Percentiles rank a stretch among this genome's conserved stretches.
phyloP scores from a whole-genome alignment of 768 basidiomycete species.

The Kwoniella mangroviensis region DNA sequence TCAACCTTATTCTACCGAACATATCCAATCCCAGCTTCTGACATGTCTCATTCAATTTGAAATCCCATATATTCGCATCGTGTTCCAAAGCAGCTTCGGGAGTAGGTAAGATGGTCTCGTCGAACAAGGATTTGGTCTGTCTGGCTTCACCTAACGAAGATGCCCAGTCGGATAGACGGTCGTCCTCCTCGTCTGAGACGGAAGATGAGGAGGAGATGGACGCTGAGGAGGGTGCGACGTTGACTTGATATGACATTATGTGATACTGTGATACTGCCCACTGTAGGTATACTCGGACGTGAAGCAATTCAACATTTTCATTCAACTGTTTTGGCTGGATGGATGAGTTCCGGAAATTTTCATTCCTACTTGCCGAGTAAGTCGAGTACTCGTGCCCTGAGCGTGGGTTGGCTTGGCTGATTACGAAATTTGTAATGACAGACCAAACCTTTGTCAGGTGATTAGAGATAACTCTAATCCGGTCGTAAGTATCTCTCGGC shows the following conservation, averaged over 20 bases:
- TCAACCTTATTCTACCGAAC: slow-evolving; percentile 75
- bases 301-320: background rate
- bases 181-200: slow-evolving; percentile 31
- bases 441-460: background rate
- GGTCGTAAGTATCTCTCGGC: slow-evolving; percentile 6
- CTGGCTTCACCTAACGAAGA: slow-evolving; percentile 42
- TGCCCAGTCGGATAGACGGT: slow-evolving; percentile 47
- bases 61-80: slow-evolving; percentile 36
- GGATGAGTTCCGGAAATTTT: slow-evolving; percentile 3
- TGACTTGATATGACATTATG: slow-evolving; percentile 27
- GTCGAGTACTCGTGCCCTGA: background rate
- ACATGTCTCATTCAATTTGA: slow-evolving; percentile 31
- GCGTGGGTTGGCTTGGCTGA: background rate
- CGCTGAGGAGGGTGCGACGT: slow-evolving; percentile 9
- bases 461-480: slow-evolving; percentile 9
- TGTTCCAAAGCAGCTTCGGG: slow-evolving; percentile 45
- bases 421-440: slow-evolving; percentile 9
- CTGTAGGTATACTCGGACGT: no score
- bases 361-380: slow-evolving; percentile 1
- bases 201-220: slow-evolving; percentile 14
- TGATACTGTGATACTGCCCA: no score
- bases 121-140: slow-evolving; percentile 46
- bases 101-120: slow-evolving; percentile 35
- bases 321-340: background rate
- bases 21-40: slow-evolving; percentile 65